phyloP scores from a whole-genome alignment of 768 basidiomycete genomes.

The Mycena rosella region DNA sequence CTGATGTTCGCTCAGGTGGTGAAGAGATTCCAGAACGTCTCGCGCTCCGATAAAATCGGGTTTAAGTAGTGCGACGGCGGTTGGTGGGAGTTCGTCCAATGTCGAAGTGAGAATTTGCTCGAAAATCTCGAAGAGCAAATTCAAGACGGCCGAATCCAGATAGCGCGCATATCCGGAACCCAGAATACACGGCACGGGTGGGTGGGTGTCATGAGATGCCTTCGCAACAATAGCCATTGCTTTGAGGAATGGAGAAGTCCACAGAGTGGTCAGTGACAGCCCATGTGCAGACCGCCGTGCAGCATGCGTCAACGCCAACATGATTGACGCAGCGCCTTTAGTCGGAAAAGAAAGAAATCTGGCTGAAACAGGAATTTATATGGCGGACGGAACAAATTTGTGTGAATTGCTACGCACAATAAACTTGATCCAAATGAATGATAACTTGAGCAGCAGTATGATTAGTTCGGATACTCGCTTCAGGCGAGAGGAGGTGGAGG shows the following conservation, averaged over 20 bases:
- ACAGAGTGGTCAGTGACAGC: neutral
- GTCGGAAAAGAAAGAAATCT: neutral
- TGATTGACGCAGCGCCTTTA: neutral
- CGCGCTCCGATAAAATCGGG: neutral
- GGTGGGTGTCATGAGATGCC: neutral
- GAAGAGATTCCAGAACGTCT: neutral
- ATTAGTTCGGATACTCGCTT: no score
- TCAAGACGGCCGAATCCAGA: neutral
- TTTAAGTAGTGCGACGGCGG: neutral
- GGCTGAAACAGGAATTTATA: neutral
- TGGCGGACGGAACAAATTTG: no score
- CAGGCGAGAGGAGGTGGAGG: no score
- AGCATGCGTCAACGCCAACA: neutral
- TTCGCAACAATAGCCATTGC: neutral
- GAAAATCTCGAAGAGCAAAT: neutral
- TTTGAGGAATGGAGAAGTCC: neutral
- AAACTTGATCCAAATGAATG: no score
- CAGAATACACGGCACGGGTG: neutral
- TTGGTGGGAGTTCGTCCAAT: neutral
- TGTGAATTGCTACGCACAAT: no score
- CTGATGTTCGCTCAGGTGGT: neutral
- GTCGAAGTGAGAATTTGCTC: neutral
- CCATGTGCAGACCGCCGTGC: neutral
- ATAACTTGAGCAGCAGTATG: no score
- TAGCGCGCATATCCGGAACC: neutral